Evolutionary conservation across 129 eudicot genomes (phyloP).

Genomic region (Ambrosia trifida): DNA sequence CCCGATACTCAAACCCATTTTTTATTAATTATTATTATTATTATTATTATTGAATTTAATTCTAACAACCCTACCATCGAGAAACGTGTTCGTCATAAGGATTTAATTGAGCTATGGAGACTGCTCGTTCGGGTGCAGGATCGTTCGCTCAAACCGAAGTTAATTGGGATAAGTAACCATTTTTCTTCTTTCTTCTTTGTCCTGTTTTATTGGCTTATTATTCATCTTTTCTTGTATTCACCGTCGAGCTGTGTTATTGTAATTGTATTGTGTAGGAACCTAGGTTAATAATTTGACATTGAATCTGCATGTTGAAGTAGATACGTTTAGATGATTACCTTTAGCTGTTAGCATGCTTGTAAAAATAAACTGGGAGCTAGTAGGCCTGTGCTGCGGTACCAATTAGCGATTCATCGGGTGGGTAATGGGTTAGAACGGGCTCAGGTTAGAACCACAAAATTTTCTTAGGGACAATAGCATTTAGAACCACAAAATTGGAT

Average conservation of each 20-base stretch:
- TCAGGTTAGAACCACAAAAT: too few relatives aligned
- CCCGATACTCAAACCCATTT: neutral
- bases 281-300: conserved; percentile 12
- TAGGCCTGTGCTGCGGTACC: too few relatives aligned
- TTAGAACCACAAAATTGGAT: too few relatives aligned
- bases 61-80: conserved; percentile 18
- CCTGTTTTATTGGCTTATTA: too few relatives aligned
- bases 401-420: too few relatives aligned
- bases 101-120: conserved; percentile 47
- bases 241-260: neutral
- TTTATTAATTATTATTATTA: too few relatives aligned
- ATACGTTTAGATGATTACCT: too few relatives aligned
- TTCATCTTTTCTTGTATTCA: too few relatives aligned
- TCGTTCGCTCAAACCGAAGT: conserved; percentile 76
- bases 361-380: too few relatives aligned
- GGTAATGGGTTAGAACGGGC: too few relatives aligned
- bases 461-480: too few relatives aligned
- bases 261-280: neutral
- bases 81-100: neutral
- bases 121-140: conserved; percentile 47
- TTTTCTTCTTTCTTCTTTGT: neutral
- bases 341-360: too few relatives aligned
- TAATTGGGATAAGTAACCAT: conserved; percentile 90
- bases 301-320: neutral
- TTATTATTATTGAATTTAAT: neutral